phyloP scores from a whole-genome alignment of 2,329 filamentous ascomycete species.

The Aaosphaeria pasadenensis region DNA sequence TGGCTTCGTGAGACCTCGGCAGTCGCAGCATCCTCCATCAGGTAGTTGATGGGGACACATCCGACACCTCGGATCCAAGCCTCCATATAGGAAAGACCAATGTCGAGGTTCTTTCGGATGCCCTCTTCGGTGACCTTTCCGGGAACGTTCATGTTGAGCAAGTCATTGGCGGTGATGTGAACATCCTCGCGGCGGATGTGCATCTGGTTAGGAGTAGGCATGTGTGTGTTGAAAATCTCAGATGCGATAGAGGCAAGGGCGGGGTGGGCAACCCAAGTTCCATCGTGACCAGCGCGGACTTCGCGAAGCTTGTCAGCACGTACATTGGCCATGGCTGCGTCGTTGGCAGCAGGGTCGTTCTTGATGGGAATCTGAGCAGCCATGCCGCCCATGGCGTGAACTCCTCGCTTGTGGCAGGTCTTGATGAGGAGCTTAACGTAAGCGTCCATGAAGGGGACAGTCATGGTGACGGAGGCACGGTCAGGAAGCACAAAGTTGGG shows the following conservation, averaged over 20 bases:
- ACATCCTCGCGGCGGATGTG: constrained; percentile 90
- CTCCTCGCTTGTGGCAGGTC: constrained; percentile 92
- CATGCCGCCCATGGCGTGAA: constrained; percentile 99
- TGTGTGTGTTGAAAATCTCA: constrained; percentile 95
- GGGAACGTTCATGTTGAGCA: constrained; percentile 97
- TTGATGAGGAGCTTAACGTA: constrained; percentile 97
- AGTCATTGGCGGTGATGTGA: constrained; percentile 77
- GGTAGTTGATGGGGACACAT: constrained; percentile 94
- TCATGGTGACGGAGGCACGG: constrained; percentile 91
- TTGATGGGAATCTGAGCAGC: constrained; percentile 99
- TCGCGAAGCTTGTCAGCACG: constrained; percentile 95
- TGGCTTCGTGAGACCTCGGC: constrained; percentile 93
- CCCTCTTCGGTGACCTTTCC: constrained; percentile 89
- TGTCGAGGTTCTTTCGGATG: constrained; percentile 96
- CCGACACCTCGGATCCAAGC: constrained; percentile 93
- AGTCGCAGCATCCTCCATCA: constrained; percentile 98
- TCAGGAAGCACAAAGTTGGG: constrained; percentile 90
- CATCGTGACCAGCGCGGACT: constrained; percentile 91
- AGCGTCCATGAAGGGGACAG: constrained; percentile 94
- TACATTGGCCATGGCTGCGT: constrained; percentile 89
- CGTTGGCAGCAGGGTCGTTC: constrained; percentile 85
- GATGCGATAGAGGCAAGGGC: constrained; percentile 83
- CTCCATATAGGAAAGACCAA: constrained; percentile 97
- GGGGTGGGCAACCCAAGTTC: constrained; percentile 96
- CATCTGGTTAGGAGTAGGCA: constrained; percentile 97